phyloP scores from a whole-genome alignment of 768 basidiomycete genomes.

The Tulasnella sp. region DNA sequence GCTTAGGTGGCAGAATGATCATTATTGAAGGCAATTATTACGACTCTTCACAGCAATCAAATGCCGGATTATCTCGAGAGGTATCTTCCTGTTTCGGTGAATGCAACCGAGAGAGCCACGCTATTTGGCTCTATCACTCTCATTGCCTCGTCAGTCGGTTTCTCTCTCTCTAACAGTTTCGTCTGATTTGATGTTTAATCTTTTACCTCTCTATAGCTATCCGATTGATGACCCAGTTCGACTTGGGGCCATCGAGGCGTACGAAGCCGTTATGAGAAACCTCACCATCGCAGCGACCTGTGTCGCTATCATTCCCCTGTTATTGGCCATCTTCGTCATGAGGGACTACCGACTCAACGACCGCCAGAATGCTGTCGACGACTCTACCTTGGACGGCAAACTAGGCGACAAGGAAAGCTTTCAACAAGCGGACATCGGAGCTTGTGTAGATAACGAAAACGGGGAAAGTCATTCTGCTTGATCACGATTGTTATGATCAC shows the following conservation, averaged over 20 bases:
- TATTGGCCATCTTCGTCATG: too few relatives aligned
- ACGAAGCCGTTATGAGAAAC: neutral
- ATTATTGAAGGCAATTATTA: neutral
- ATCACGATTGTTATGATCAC: too few relatives aligned
- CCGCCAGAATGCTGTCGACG: too few relatives aligned
- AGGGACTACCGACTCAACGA: too few relatives aligned
- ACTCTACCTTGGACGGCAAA: too few relatives aligned
- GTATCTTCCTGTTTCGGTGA: conserved; percentile 42
- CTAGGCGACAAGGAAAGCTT: too few relatives aligned
- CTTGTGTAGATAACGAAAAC: too few relatives aligned
- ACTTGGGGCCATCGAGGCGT: conserved; percentile 49
- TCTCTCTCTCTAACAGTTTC: neutral
- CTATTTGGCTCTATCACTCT: conserved; percentile 48
- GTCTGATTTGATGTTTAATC: conserved; percentile 10
- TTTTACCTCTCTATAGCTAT: too few relatives aligned
- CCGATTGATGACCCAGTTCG: conserved; percentile 48
- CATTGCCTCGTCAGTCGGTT: conserved; percentile 32
- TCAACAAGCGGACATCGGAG: too few relatives aligned
- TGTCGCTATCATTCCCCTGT: neutral
- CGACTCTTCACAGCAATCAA: conserved; percentile 31
- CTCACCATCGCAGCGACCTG: neutral
- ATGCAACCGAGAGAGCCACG: conserved; percentile 31
- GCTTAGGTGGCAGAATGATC: neutral
- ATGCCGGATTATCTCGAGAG: conserved; percentile 54
- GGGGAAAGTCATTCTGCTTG: too few relatives aligned